Evolutionary conservation across 768 basidiomycete genomes (phyloP).

Genomic region (Tylopilus felleus): DNA sequence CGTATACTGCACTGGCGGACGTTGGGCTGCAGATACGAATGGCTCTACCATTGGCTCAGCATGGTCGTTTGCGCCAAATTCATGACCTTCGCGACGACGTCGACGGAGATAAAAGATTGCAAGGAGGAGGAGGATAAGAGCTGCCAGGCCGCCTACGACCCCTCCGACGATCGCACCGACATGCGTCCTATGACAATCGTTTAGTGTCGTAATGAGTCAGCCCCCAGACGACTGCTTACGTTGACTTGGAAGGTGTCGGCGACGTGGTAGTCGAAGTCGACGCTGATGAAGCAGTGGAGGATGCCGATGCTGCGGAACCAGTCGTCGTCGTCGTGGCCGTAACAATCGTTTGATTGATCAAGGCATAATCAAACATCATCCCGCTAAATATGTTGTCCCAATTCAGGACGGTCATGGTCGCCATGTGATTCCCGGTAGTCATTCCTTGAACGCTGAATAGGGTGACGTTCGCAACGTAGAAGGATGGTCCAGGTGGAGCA

Average conservation of each 20-base stretch:
- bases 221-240: not conserved
- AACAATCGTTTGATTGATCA: slow-evolving; percentile 16
- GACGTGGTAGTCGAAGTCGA: not conserved
- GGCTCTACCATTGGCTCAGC: slow-evolving; percentile 4
- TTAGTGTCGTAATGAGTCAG: not conserved
- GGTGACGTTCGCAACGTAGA: slow-evolving; percentile 10
- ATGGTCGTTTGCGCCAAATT: not conserved
- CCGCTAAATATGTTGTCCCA: slow-evolving; percentile 14
- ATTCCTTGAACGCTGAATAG: slow-evolving; percentile 15
- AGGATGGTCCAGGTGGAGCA: slow-evolving; percentile 12
- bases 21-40: not conserved
- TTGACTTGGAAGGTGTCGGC: not conserved
- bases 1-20: not conserved
- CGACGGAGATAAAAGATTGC: slow-evolving; percentile 2
- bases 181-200: not conserved
- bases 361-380: slow-evolving; percentile 20
- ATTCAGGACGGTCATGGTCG: slow-evolving; percentile 8
- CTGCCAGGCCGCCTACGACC: slow-evolving; percentile 11
- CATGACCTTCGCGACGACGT: not conserved
- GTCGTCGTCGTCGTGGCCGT: not conserved
- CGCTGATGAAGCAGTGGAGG: not conserved
- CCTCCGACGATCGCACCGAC: slow-evolving; percentile 12
- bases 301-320: not conserved
- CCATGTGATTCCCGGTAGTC: slow-evolving; percentile 13
- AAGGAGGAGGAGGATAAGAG: slow-evolving; percentile 1